Evolutionary conservation across 768 basidiomycete genomes (phyloP).

Genomic region (Suillus americanus): DNA sequence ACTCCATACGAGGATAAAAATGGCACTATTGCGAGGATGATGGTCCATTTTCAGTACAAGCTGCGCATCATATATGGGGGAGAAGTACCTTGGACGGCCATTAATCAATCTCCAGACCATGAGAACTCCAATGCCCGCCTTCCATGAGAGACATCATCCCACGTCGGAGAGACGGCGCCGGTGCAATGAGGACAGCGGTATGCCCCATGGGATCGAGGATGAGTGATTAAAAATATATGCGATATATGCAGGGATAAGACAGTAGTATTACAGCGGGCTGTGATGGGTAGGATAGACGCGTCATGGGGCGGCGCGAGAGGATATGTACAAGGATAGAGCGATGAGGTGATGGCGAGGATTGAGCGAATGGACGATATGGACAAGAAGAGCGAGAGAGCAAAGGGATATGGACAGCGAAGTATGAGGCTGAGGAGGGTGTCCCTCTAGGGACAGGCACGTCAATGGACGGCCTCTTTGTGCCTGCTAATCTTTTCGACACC

Average conservation of each 20-base stretch:
- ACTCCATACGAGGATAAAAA: not conserved
- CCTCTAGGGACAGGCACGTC: not conserved
- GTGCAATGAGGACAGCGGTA: not conserved
- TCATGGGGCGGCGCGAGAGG: too few relatives aligned
- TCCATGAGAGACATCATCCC: not conserved
- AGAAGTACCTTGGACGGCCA: not conserved
- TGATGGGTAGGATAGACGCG: not conserved
- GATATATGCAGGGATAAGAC: not conserved
- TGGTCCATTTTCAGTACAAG: not conserved
- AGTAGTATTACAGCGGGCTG: not conserved
- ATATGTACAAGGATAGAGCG: not conserved
- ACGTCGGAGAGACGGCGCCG: not conserved
- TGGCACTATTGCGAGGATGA: not conserved
- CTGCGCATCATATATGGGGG: not conserved
- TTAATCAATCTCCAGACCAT: not conserved
- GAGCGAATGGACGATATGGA: not conserved
- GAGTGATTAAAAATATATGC: not conserved
- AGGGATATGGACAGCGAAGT: not conserved
- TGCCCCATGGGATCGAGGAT: not conserved
- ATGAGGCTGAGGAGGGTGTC: not conserved
- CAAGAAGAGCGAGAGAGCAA: not conserved
- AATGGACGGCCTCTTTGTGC: constrained; percentile 21
- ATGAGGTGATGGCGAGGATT: not conserved
- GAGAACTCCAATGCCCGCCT: not conserved
- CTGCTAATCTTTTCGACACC: constrained; percentile 38